Base-by-base conservation (phyloP, 2,329 filamentous ascomycete species). In the Aspergillus sojae region DNA sequence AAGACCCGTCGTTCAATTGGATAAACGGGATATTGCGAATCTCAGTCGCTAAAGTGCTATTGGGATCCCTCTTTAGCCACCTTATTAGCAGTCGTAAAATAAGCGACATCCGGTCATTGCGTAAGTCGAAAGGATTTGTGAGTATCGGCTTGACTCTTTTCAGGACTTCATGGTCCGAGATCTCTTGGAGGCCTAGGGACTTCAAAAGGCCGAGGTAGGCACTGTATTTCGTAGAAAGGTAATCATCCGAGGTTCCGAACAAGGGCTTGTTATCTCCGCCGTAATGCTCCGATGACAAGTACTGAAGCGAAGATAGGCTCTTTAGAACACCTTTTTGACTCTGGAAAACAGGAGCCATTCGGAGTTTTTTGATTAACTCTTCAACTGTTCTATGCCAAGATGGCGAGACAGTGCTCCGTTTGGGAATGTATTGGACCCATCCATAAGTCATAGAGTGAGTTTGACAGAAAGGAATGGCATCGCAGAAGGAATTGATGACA, bases 171-270 rank as follows among this genome's bases (percentile, higher is more conserved):
- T 39, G 21, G 7, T 39, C 19, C 4, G 52, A 60, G 28, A 65
- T 23, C 34, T 39, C 34, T 28, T 59, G 45, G 10, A 62, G 55
- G 6, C 60, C 63, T 19, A 60, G 58, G 43, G 19, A 9, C 5
- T 43, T 41, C 23, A 65, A 48, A 14, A 36, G 6, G 5, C 54
- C 30, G 4, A 57, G 39, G 11, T 62, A 62, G 12, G 50, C 7
- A 4, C n/a, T 46, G 19, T 62, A 65, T 14, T 62, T 19, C 11
- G 57, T 39, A 21, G 63, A 59, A 28, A 65, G 52, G 19, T 60
- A 60, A 21, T 62, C 41, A 16, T 60, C 36, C 1, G 14, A 9
- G 32, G 52, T 39, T 5, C 21, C 10, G 3, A 65, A 60, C 11
- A 65, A 32, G n/a, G 57, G 63, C 32, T 57, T 2, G 0, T 57